Evolutionary conservation across 2,329 filamentous ascomycete genomes (phyloP).

Genomic region (Nothomitra cinnamomea): DNA sequence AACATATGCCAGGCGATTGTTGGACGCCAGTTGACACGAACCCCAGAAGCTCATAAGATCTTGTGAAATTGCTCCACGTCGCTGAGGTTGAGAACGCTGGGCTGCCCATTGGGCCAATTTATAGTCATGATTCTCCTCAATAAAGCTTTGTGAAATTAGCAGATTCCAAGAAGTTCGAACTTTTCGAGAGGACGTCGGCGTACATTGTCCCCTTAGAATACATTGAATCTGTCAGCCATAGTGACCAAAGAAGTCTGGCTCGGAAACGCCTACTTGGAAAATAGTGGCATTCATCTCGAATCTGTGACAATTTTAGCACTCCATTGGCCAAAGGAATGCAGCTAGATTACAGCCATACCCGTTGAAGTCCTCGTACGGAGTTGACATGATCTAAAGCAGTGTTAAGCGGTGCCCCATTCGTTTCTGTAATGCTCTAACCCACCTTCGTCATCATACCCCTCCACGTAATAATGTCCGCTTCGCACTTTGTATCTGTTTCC

Average conservation of each 20-base stretch:
- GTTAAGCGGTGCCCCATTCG: not conserved
- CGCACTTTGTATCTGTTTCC: slow-evolving; percentile 45
- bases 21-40: slow-evolving; percentile 21
- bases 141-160: slow-evolving; percentile 41
- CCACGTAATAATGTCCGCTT: slow-evolving; percentile 79
- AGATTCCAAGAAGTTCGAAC: not conserved
- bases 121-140: slow-evolving; percentile 74
- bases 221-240: slow-evolving; percentile 9
- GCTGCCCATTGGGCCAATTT: slow-evolving; percentile 45
- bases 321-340: not conserved
- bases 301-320: slow-evolving; percentile 26
- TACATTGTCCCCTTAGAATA: slow-evolving; percentile 36
- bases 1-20: not conserved
- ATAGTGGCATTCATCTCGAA: slow-evolving; percentile 94
- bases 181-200: slow-evolving; percentile 9
- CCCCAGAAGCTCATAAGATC: slow-evolving; percentile 91
- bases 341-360: slow-evolving; percentile 35
- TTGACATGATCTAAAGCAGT: slow-evolving; percentile 56
- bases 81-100: slow-evolving; percentile 34
- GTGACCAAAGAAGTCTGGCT: slow-evolving; percentile 1
- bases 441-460: slow-evolving; percentile 98
- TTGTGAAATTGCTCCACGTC: slow-evolving; percentile 41
- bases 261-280: slow-evolving; percentile 50
- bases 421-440: slow-evolving; percentile 9
- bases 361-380: slow-evolving; percentile 67